Evolutionary conservation across 352 stramenopile genomes (phyloP), one percentile per base, ranked within the genome.

Genomic region (Bremia lactucae): DNA sequence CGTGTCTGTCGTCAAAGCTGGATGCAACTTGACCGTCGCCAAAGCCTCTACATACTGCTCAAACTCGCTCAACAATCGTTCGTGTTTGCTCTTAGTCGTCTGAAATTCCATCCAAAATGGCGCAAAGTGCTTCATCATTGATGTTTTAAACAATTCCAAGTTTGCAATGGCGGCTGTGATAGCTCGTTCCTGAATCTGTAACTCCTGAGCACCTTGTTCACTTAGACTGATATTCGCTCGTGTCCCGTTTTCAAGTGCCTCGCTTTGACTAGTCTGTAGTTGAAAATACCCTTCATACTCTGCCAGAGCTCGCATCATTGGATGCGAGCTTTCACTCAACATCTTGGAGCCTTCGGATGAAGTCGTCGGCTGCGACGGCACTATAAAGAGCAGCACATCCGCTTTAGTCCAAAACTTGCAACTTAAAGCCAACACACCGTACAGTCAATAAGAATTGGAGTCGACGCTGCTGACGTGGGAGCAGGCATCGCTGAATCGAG

Each of bases 201-300:
- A 56, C 47, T 80, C 72, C 0, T 47, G 58, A 0, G 73, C 48
- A 13, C 68, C 75, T 11, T 56, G 58, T 24, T 82, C 73, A 49
- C 74, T 83, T 6, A 60, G 59, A 1, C 33, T 46, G 42, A 85
- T 74, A 38, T 84, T 90, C 20, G 68, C 62, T 1, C 44, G 48
- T 4, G 66, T 75, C 18, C 61, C 65, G 7, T 59, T 68, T 42
- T 84, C 72, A 18, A 90, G 39, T 10, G 56, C 62, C 18, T 81
- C 56, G 36, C 77, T 86, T 31, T 90, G 72, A 42, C 66, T 68
- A 26, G 85, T 46, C 41, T 88, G 74, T 31, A 85, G 39, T 46
- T 87, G 72, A 39, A 93, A 93, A 28, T 87, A 71, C 18, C 68
- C 70, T 41, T 93, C 76, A 22, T 89, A 93, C 37, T 93, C 76